A percentile compares a stretch with the other conserved stretches of the same genome.
phyloP scores from a whole-genome alignment of 768 basidiomycete species.

The Calvatia gigantea region DNA sequence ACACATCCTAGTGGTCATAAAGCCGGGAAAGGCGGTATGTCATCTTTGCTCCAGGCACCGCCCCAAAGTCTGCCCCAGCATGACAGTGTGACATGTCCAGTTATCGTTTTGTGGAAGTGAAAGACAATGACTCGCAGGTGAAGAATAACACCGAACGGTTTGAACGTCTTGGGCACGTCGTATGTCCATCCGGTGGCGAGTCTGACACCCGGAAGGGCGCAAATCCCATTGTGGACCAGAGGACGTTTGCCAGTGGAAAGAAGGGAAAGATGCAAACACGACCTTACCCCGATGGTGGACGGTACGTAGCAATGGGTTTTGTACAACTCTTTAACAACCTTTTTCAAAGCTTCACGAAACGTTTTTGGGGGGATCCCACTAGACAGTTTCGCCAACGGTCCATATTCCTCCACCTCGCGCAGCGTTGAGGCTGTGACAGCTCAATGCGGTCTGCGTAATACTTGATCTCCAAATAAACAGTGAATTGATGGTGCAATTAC shows the following conservation, averaged over 20 bases:
- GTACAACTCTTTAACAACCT: conserved; percentile 9
- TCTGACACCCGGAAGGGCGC: no score
- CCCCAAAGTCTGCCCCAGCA: no score
- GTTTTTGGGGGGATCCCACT: conserved; percentile 13
- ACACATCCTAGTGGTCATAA: no score
- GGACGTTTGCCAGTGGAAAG: background rate
- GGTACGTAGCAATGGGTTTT: conserved; percentile 11
- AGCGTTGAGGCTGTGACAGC: background rate
- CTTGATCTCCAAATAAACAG: background rate
- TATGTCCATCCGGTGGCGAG: no score
- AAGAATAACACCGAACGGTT: no score
- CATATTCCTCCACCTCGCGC: background rate
- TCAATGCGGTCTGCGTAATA: background rate
- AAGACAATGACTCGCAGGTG: no score
- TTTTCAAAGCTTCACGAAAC: background rate
- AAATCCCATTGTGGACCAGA: no score
- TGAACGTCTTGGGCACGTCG: no score
- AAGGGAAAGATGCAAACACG: background rate
- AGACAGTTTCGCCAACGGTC: conserved; percentile 11
- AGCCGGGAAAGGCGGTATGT: no score
- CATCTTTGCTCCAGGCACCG: no score
- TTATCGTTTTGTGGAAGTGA: no score
- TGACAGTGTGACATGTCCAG: no score
- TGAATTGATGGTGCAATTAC: background rate
- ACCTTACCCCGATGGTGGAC: conserved; percentile 16